Evolutionary conservation across 2,329 filamentous ascomycete species (phyloP), one percentile per base, ranked within the genome.

Genomic region (Phoma sp.): DNA sequence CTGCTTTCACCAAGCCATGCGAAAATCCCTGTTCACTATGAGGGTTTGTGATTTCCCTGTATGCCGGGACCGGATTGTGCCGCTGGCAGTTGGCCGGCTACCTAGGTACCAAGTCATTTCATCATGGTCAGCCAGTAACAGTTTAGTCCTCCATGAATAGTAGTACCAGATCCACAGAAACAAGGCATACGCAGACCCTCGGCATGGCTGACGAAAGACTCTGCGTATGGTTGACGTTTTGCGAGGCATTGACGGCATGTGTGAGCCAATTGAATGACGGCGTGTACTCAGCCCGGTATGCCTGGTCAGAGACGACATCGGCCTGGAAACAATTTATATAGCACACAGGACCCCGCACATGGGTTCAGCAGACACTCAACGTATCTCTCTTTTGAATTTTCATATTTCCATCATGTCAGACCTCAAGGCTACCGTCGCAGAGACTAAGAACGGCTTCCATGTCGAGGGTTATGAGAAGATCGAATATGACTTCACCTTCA

Each of bases 401-500:
- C 39, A 55, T 41, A 43, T 43, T 41, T 56, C 67, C 69, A 77
- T 62, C 60, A 90, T 90, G 87, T 90, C 88, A 70, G 86, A 90
- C 71, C 82, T 74, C 17, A 87, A 85, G 68, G 88, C 88, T 54
- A 82, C 82, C 48, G 87, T 90, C 61, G 75, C 80, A 57, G 83
- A 88, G 76, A 90, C 85, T 58, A 76, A 81, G 64, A 78, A 81
- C 57, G 88, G 88, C 33, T 90, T 90, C 76, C 85, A 88, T 62
- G 87, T 90, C 57, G 84, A 86, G 63, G 88, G 88, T 22, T 89
- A 89, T 65, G 88, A 91, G 79, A 90, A 89, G 80, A 90, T 90
- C 69, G 84, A 88, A 68, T 90, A 90, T 71, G 87, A 89, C 75
- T 91, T 91, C 73, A 85, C 85, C 50, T 90, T 91, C 74, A 81